phyloP scores from a whole-genome alignment of 306 rosid genomes.

The Fagus crenata region DNA sequence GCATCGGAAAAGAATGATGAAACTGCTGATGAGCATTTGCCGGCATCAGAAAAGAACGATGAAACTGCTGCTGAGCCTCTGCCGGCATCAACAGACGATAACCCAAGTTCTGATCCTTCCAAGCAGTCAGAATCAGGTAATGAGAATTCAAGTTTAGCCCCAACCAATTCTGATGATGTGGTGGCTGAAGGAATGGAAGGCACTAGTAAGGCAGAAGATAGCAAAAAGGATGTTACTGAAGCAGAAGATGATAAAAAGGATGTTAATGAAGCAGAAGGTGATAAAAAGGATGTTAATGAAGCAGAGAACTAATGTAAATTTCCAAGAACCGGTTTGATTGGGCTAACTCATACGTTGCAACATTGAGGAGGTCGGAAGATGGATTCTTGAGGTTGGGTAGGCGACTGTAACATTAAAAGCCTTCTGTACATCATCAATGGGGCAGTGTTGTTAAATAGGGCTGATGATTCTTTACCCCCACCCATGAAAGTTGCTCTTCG shows the following conservation, averaged over 20 bases:
- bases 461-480: slow-evolving; percentile 60
- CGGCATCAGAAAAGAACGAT: slow-evolving; percentile 29
- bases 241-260: too few relatives aligned
- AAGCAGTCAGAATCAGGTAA: slow-evolving; percentile 37
- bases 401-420: slow-evolving; percentile 46
- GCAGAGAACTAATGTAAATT: slow-evolving; percentile 58
- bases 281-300: slow-evolving; percentile 34
- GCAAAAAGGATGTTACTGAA: slow-evolving; percentile 30
- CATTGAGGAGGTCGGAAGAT: slow-evolving; percentile 71
- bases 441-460: slow-evolving; percentile 42
- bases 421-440: slow-evolving; percentile 38
- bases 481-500: slow-evolving; percentile 28
- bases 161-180: slow-evolving; percentile 29
- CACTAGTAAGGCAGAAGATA: slow-evolving; percentile 32
- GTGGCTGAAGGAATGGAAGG: slow-evolving; percentile 25
- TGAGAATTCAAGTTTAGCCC: slow-evolving; percentile 32
- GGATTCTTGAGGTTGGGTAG: slow-evolving; percentile 49
- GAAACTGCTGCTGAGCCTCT: slow-evolving; percentile 38
- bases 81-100: slow-evolving; percentile 31
- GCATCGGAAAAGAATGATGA: slow-evolving; percentile 34
- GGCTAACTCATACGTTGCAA: slow-evolving; percentile 46
- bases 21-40: neutral
- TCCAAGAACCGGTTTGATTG: slow-evolving; percentile 43
- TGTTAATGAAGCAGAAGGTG: slow-evolving; percentile 28
- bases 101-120: slow-evolving; percentile 28